Percentiles rank a stretch among this genome's conserved stretches.
Conservation (phyloP, 2,329 filamentous ascomycete species). For the Knufia fluminis region DNA sequence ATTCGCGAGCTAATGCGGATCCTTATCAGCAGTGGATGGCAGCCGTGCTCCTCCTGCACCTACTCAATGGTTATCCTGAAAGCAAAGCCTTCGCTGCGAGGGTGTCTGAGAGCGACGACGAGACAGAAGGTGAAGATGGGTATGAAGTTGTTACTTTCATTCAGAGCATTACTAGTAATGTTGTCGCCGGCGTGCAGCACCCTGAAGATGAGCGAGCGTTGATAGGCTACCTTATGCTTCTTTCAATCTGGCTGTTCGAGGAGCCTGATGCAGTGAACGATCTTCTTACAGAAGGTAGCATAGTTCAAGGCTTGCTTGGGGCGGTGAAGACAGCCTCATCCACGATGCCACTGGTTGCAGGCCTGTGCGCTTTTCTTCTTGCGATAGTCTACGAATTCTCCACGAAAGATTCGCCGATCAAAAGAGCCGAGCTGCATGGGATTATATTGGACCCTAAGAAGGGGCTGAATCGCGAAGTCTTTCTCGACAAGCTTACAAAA, state of each 20-base stretch:
- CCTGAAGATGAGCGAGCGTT: slow-evolving; percentile 69
- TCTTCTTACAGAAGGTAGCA: slow-evolving; percentile 83
- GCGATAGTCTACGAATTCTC: slow-evolving; percentile 95
- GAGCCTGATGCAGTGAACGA: slow-evolving; percentile 87
- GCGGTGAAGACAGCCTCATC: slow-evolving; percentile 54
- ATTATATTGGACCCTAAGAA: slow-evolving; percentile 69
- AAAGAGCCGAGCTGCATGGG: slow-evolving; percentile 68
- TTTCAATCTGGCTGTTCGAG: slow-evolving; percentile 85
- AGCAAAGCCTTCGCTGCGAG: slow-evolving; percentile 72
- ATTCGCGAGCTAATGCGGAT: slow-evolving; percentile 56
- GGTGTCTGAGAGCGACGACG: slow-evolving; percentile 80
- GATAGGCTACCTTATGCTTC: slow-evolving; percentile 79
- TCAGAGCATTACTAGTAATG: slow-evolving; percentile 74
- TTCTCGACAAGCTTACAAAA: slow-evolving; percentile 69
- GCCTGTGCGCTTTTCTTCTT: slow-evolving; percentile 73
- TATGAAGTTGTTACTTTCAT: slow-evolving; percentile 95
- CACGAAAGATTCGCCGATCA: slow-evolving; percentile 88
- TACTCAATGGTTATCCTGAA: slow-evolving; percentile 69
- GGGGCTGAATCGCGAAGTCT: slow-evolving; percentile 77
- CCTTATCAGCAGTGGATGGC: slow-evolving; percentile 89
- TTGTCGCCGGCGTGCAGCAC: slow-evolving; percentile 69
- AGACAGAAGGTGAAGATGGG: slow-evolving; percentile 65
- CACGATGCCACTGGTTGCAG: slow-evolving; percentile 62
- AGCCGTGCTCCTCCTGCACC: slow-evolving; percentile 72
- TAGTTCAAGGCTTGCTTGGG: slow-evolving; percentile 76